Evolutionary conservation across 2,329 filamentous ascomycete species (phyloP).

Genomic region (Colletotrichum scovillei): DNA sequence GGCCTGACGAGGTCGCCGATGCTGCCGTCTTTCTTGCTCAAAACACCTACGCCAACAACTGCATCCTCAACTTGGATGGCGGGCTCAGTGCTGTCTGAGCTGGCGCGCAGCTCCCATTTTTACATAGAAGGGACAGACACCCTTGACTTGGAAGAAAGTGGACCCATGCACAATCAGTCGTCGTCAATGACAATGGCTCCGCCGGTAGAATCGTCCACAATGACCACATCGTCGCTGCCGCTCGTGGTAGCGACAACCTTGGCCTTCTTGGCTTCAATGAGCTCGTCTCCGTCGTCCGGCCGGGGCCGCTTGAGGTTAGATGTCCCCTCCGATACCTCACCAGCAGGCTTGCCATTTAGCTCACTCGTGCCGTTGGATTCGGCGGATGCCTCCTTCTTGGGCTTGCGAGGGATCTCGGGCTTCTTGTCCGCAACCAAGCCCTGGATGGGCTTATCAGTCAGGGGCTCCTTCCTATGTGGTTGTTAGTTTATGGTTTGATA

Average conservation of each 20-base stretch:
- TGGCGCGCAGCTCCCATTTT: background rate
- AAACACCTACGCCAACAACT: constrained; percentile 89
- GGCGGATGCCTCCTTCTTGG: constrained; percentile 53
- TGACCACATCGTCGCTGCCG: constrained; percentile 56
- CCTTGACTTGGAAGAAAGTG: constrained; percentile 8
- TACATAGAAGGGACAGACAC: background rate
- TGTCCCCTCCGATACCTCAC: constrained; percentile 47
- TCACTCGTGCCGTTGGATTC: constrained; percentile 53
- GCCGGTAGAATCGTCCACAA: constrained; percentile 49
- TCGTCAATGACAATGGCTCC: constrained; percentile 77
- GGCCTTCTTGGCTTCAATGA: constrained; percentile 58
- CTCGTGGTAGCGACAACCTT: constrained; percentile 51
- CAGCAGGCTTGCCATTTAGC: constrained; percentile 53
- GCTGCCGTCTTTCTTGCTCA: constrained; percentile 81
- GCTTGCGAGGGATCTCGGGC: constrained; percentile 64
- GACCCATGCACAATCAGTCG: constrained; percentile 53
- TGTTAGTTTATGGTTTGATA: constrained; percentile 41
- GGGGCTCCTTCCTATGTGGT: constrained; percentile 50
- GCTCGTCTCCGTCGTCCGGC: constrained; percentile 54
- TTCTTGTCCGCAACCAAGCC: constrained; percentile 54
- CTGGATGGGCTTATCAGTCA: constrained; percentile 66
- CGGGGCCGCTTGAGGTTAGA: constrained; percentile 59
- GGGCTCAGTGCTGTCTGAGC: constrained; percentile 76
- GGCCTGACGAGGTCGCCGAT: constrained; percentile 79
- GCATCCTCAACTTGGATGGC: constrained; percentile 86